Conservation (phyloP, 495 filamentous ascomycete genomes). For the Aspergillus ellipticus region DNA sequence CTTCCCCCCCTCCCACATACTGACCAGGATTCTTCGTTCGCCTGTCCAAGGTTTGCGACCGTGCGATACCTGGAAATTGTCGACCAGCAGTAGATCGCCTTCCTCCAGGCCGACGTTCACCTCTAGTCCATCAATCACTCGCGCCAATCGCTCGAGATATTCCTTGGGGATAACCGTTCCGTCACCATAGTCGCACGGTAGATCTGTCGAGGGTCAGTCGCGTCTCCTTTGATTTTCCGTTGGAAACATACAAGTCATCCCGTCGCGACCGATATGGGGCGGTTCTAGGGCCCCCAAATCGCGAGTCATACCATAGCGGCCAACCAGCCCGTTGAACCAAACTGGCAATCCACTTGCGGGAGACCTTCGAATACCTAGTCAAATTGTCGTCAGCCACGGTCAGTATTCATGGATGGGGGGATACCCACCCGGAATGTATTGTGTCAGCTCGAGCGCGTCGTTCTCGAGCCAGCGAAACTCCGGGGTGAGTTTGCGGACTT, state of each 20-base stretch:
- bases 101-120: neutral
- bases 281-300: neutral
- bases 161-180: neutral
- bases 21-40: slow-evolving; percentile 1
- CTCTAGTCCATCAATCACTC: neutral
- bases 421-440: neutral
- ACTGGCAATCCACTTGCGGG: neutral
- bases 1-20: neutral
- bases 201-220: neutral
- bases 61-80: slow-evolving; percentile 1
- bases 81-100: slow-evolving; percentile 1
- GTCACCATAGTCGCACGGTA: slow-evolving; percentile 2
- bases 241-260: slow-evolving; percentile 2
- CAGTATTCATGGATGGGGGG: neutral
- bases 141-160: neutral
- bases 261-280: neutral
- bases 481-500: neutral
- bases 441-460: neutral
- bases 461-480: neutral
- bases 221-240: neutral
- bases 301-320: slow-evolving; percentile 1
- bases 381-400: too few relatives aligned
- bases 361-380: neutral
- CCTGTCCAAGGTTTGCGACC: slow-evolving; percentile 1
- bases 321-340: slow-evolving; percentile 3